These are phyloP conservation scores for Avena eriantha DNA, from an alignment of 176 grass and related monocot genomes.

Conservation along the genomic window DNA sequence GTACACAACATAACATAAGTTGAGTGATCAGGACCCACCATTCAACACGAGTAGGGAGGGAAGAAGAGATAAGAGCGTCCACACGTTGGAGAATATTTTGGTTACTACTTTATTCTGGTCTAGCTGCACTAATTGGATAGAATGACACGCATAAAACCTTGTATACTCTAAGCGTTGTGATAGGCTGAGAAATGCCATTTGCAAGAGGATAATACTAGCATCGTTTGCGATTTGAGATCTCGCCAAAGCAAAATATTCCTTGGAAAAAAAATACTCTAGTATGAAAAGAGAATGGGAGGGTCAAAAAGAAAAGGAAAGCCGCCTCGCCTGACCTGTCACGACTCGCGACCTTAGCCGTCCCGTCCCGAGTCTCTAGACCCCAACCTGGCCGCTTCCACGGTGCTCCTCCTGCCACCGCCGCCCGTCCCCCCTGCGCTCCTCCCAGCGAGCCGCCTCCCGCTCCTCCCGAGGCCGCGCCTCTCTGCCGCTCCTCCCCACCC, in stretches of 20 bases:
- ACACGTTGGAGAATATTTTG: not conserved
- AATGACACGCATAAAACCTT: not conserved
- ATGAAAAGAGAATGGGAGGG: not conserved
- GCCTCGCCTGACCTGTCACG: slow-evolving; percentile 13
- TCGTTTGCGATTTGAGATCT: not conserved
- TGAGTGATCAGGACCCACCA: not conserved
- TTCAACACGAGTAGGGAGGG: not conserved
- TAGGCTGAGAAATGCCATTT: not conserved
- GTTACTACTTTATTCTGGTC: not conserved
- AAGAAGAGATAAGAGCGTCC: not conserved
- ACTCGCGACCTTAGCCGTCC: slow-evolving; percentile 32
- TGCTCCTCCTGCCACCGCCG: slow-evolving; percentile 4
- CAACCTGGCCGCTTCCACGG: slow-evolving; percentile 22
- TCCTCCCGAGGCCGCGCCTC: not conserved
- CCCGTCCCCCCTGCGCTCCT: not conserved
- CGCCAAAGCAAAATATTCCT: not conserved
- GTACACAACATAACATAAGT: too few relatives aligned
- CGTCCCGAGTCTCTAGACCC: slow-evolving; percentile 2
- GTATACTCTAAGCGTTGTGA: not conserved
- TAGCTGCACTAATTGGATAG: not conserved
- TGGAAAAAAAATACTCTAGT: not conserved
- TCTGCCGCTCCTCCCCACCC: not conserved
- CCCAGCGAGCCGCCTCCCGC: not conserved
- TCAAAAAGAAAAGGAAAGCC: slow-evolving; percentile 21
- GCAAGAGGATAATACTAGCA: not conserved